A percentile compares a stretch with the other conserved stretches of the same genome.
phyloP scores from a whole-genome alignment of 805 yeast species.

The Sugiyamaella boreocaroliniensis region DNA sequence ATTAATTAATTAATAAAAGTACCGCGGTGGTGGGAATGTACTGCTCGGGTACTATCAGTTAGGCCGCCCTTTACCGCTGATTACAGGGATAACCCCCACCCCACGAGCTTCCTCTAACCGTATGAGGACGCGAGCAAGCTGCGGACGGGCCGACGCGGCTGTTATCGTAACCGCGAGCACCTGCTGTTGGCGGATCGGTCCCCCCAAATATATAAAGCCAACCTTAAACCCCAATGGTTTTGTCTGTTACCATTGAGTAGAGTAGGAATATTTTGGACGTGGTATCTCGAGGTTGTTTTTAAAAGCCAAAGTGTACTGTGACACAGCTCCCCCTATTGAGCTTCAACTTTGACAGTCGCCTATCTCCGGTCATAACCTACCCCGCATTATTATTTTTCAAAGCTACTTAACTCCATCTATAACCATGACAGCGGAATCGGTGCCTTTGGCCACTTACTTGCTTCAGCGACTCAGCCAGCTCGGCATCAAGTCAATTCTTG shows the following conservation, averaged over 20 bases:
- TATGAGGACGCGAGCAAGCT: not conserved
- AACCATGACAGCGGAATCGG: conserved; percentile 7
- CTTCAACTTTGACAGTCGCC: too few species aligned
- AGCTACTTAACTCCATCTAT: not conserved
- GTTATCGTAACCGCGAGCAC: not conserved
- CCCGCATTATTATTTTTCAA: too few species aligned
- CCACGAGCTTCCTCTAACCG: not conserved
- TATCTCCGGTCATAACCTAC: too few species aligned
- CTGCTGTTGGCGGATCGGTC: not conserved
- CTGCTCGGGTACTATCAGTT: too few species aligned
- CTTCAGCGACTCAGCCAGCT: conserved; percentile 31
- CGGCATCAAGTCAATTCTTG: conserved; percentile 33
- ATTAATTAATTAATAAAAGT: too few species aligned
- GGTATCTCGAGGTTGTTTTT: not conserved
- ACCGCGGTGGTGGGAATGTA: too few species aligned
- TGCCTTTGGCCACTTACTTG: conserved; percentile 28
- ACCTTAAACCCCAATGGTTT: not conserved
- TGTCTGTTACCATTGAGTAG: not conserved
- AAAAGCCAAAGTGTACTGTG: too few species aligned
- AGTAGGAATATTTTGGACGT: not conserved
- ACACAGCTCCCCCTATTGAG: too few species aligned
- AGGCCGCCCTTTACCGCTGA: not conserved
- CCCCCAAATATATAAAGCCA: not conserved
- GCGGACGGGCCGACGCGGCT: not conserved
- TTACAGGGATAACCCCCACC: not conserved